A percentile compares a stretch with the other conserved stretches of the same genome.
These are phyloP conservation scores for Sodiomyces alkalinus DNA, from an alignment of 2,329 filamentous ascomycete species.

Conservation along the genomic window DNA sequence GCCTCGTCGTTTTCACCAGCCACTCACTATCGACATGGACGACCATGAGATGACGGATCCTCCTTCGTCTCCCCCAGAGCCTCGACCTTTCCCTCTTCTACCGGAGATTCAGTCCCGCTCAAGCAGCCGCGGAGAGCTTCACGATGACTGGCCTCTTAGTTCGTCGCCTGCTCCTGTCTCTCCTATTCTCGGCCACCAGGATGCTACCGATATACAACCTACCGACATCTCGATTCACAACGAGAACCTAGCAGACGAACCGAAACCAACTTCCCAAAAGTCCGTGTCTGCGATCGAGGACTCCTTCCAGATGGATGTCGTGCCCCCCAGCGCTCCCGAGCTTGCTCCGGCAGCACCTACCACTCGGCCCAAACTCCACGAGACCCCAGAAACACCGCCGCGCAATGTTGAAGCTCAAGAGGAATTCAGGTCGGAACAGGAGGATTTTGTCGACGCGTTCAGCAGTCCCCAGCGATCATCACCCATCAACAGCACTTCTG, in stretches of 20 bases:
- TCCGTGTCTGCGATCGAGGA: slow-evolving; percentile 4
- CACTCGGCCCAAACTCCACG: too few species aligned
- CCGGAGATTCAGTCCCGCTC: slow-evolving; percentile 36
- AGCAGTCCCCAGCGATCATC: slow-evolving; percentile 24
- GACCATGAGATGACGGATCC: slow-evolving; percentile 34
- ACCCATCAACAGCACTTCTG: too few species aligned
- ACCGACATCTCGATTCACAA: slow-evolving; percentile 5
- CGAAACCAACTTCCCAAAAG: slow-evolving; percentile 3
- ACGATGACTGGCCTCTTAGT: slow-evolving; percentile 36
- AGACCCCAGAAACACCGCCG: slow-evolving; percentile 7
- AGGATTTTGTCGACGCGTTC: slow-evolving; percentile 34
- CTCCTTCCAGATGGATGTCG: slow-evolving; percentile 10
- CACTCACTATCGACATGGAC: slow-evolving; percentile 28
- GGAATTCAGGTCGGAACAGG: slow-evolving; percentile 24
- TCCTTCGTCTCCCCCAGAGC: slow-evolving; percentile 43
- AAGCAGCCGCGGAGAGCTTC: slow-evolving; percentile 21
- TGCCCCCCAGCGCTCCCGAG: slow-evolving; percentile 14
- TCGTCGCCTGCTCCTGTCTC: slow-evolving; percentile 40
- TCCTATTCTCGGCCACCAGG: slow-evolving; percentile 21
- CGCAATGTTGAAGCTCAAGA: slow-evolving; percentile 10
- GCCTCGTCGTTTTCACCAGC: slow-evolving; percentile 38
- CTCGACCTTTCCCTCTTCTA: slow-evolving; percentile 34
- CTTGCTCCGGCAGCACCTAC: background rate
- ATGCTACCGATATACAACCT: background rate
- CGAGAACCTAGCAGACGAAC: slow-evolving; percentile 5